Percentiles rank a stretch among this genome's conserved stretches.
phyloP scores from a whole-genome alignment of 2,329 filamentous ascomycete genomes.

The Nigrospora sphaerica region DNA sequence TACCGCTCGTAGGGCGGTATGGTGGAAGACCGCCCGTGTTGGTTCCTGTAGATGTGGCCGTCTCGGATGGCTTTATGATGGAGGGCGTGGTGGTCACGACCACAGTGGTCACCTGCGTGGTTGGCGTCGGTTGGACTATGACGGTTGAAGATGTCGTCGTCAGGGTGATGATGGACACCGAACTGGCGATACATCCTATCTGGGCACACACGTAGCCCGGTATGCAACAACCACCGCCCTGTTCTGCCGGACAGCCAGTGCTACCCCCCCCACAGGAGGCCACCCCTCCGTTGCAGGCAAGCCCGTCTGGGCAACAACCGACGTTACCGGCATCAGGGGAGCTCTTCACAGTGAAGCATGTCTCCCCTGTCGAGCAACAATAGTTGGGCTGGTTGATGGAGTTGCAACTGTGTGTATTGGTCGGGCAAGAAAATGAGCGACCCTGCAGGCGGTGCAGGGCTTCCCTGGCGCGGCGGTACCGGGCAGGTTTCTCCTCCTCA shows the following conservation, averaged over 20 bases:
- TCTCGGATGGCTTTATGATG: slow-evolving; percentile 13
- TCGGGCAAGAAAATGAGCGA: slow-evolving; percentile 59
- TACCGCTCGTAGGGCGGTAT: slow-evolving; percentile 25
- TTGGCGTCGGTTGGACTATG: slow-evolving; percentile 23
- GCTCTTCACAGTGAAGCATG: slow-evolving; percentile 58
- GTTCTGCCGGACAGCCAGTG: slow-evolving; percentile 54
- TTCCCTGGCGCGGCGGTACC: slow-evolving; percentile 37
- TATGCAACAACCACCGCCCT: slow-evolving; percentile 72
- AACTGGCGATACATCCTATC: slow-evolving; percentile 52
- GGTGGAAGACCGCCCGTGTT: slow-evolving; percentile 28
- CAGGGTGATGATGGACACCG: slow-evolving; percentile 24
- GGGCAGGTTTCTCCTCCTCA: slow-evolving; percentile 12
- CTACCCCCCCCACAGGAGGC: slow-evolving; percentile 55
- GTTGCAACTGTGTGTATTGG: slow-evolving; percentile 57
- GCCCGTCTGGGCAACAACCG: slow-evolving; percentile 66
- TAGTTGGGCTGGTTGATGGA: slow-evolving; percentile 60
- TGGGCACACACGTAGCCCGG: slow-evolving; percentile 63
- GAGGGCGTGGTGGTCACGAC: slow-evolving; percentile 32
- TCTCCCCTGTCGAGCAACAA: slow-evolving; percentile 62
- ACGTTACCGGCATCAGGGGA: slow-evolving; percentile 55
- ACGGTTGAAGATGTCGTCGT: slow-evolving; percentile 32
- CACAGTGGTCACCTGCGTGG: slow-evolving; percentile 24
- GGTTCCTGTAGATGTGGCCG: slow-evolving; percentile 20
- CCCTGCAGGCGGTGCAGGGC: slow-evolving; percentile 42
- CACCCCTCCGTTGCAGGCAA: slow-evolving; percentile 56